phyloP scores from a whole-genome alignment of 164 flowering plant species.

The Dillenia suffruticosa region DNA sequence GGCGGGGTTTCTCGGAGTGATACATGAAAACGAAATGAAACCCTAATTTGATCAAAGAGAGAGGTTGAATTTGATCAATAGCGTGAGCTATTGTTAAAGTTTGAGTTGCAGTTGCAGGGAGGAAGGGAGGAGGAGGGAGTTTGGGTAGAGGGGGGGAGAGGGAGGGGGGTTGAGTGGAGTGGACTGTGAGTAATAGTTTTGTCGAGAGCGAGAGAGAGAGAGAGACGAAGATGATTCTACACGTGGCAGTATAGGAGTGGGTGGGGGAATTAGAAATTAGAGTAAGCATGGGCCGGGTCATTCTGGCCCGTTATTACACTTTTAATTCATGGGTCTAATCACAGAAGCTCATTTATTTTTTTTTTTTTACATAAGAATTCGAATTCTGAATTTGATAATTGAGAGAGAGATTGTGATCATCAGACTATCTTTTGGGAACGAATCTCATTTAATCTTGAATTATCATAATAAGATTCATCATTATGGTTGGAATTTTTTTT shows the following conservation, averaged over 20 bases:
- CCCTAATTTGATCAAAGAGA: background rate
- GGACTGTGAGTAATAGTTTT: background rate
- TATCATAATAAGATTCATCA: too few relatives aligned
- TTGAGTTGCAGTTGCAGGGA: background rate
- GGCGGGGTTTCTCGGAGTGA: conserved; percentile 52
- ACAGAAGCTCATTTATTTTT: too few relatives aligned
- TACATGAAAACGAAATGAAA: conserved; percentile 32
- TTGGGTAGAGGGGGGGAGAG: background rate
- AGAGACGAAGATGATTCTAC: background rate
- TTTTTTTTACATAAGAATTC: too few relatives aligned
- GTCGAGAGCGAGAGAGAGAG: background rate
- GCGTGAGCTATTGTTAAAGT: background rate
- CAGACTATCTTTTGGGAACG: too few relatives aligned
- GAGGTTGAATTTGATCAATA: background rate
- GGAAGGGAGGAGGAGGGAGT: background rate
- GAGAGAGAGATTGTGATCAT: too few relatives aligned
- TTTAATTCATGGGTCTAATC: too few relatives aligned
- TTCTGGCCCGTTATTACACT: too few relatives aligned
- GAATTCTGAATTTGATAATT: too few relatives aligned
- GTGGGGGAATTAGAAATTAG: background rate
- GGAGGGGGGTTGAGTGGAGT: background rate
- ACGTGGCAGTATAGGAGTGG: too few relatives aligned
- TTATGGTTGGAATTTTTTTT: too few relatives aligned
- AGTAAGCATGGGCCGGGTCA: too few relatives aligned
- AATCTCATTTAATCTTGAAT: too few relatives aligned